These are phyloP conservation scores for Claviceps sp. DNA, from an alignment of 2,329 filamentous ascomycete genomes.

Conservation along the genomic window DNA sequence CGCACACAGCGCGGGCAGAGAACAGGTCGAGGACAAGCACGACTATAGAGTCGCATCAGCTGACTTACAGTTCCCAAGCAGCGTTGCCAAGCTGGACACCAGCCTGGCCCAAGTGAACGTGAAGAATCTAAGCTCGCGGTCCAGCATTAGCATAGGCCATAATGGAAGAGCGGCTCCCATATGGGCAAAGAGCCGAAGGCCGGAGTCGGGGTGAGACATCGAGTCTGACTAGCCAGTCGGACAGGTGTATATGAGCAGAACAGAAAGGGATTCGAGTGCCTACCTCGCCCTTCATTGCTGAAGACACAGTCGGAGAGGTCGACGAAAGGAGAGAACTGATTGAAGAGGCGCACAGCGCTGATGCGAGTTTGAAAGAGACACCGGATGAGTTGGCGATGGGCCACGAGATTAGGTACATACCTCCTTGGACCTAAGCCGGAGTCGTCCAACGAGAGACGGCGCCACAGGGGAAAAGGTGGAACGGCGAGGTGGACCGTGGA, in stretches of 20 bases:
- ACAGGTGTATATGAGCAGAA: not conserved
- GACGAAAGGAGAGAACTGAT: conserved; percentile 6
- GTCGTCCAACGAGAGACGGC: conserved; percentile 2
- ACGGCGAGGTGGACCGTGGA: not conserved
- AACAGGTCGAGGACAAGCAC: not conserved
- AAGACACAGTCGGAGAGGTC: conserved; percentile 10
- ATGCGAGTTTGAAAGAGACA: conserved; percentile 10
- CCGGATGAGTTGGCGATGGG: conserved; percentile 18
- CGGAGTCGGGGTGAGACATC: not conserved
- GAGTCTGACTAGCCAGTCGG: not conserved
- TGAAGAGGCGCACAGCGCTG: conserved; percentile 23
- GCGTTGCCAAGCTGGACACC: conserved; percentile 63
- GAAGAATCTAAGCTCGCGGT: conserved; percentile 36
- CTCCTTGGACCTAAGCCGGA: not conserved
- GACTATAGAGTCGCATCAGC: conserved; percentile 12
- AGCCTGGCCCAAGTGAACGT: conserved; percentile 54
- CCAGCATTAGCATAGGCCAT: conserved; percentile 7
- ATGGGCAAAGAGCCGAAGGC: not conserved
- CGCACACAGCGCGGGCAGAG: not conserved
- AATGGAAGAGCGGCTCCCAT: not conserved
- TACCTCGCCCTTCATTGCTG: conserved; percentile 41
- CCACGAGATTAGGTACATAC: too few species aligned
- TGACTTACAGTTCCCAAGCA: conserved; percentile 60
- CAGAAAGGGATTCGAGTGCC: conserved; percentile 13
- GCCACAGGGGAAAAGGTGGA: conserved; percentile 4